Evolutionary conservation across 2,329 filamentous ascomycete species (phyloP).

Genomic region (Albophoma yamanashiensis): DNA sequence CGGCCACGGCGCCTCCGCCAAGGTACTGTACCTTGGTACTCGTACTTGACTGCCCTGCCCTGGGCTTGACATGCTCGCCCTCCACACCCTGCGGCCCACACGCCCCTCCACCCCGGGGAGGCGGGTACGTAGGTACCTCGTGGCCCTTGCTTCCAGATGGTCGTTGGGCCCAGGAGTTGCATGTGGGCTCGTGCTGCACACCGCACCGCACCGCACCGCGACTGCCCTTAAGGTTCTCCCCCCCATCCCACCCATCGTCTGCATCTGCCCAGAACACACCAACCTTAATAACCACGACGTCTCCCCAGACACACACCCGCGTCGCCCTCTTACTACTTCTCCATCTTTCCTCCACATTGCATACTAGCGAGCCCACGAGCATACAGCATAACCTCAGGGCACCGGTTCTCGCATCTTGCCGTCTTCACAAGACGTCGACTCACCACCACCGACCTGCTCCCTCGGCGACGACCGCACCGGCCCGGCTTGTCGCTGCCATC

Average conservation of each 20-base stretch:
- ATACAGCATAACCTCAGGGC: background rate
- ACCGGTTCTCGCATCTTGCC: background rate
- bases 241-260: slow-evolving; percentile 6
- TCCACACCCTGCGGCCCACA: background rate
- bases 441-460: background rate
- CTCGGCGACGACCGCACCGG: background rate
- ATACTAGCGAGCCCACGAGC: background rate
- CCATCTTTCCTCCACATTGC: slow-evolving; percentile 2
- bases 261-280: slow-evolving; percentile 2
- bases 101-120: background rate
- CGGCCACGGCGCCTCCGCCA: background rate
- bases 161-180: slow-evolving; percentile 4
- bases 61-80: background rate
- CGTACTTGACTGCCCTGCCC: background rate
- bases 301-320: slow-evolving; percentile 5
- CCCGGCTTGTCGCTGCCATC: background rate
- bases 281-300: slow-evolving; percentile 7
- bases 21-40: background rate
- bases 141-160: slow-evolving; percentile 1
- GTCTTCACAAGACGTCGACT: background rate
- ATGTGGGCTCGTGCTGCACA: background rate
- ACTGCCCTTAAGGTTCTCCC: slow-evolving; percentile 6
- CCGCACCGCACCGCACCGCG: slow-evolving; percentile 1
- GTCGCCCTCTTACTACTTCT: background rate
- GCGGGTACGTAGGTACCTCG: slow-evolving; percentile 2